These are phyloP conservation scores for Berberis vulgaris DNA, from an alignment of 164 flowering plant genomes.

Conservation along the genomic window DNA sequence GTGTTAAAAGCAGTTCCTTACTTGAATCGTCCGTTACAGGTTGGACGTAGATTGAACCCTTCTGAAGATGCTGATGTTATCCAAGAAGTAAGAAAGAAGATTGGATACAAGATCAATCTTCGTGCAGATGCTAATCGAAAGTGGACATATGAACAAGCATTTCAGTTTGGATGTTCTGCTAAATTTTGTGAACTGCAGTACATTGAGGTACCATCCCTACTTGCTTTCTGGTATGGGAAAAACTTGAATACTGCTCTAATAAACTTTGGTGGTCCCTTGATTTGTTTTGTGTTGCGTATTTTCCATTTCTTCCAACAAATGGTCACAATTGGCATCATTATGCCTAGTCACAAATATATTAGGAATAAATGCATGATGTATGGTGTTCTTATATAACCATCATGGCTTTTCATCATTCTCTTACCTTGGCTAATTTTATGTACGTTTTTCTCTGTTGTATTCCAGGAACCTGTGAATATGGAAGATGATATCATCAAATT, in stretches of 20 bases:
- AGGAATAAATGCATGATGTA: too few relatives aligned
- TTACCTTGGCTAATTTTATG: neutral
- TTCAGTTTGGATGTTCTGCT: slow-evolving; percentile 48
- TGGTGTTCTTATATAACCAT: too few relatives aligned
- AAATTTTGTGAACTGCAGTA: slow-evolving; percentile 60
- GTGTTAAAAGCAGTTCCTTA: neutral
- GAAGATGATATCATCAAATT: slow-evolving; percentile 74
- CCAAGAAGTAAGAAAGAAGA: slow-evolving; percentile 53
- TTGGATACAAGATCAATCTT: slow-evolving; percentile 49
- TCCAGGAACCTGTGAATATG: slow-evolving; percentile 77
- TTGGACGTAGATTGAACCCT: slow-evolving; percentile 66
- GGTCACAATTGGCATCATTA: too few relatives aligned
- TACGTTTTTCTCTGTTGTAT: slow-evolving; percentile 2
- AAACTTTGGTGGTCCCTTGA: too few relatives aligned
- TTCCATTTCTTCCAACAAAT: too few relatives aligned
- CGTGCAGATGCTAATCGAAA: slow-evolving; percentile 90
- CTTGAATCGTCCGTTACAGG: slow-evolving; percentile 32
- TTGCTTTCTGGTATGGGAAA: neutral
- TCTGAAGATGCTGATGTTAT: slow-evolving; percentile 66
- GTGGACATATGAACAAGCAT: slow-evolving; percentile 80
- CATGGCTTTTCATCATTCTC: neutral
- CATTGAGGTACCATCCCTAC: slow-evolving; percentile 63
- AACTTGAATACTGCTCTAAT: too few relatives aligned
- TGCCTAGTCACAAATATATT: too few relatives aligned
- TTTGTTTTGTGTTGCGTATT: too few relatives aligned